A percentile compares a stretch with the other conserved stretches of the same genome.
Evolutionary conservation across 768 basidiomycete genomes (phyloP).

Genomic region (Megacollybia marginata): DNA sequence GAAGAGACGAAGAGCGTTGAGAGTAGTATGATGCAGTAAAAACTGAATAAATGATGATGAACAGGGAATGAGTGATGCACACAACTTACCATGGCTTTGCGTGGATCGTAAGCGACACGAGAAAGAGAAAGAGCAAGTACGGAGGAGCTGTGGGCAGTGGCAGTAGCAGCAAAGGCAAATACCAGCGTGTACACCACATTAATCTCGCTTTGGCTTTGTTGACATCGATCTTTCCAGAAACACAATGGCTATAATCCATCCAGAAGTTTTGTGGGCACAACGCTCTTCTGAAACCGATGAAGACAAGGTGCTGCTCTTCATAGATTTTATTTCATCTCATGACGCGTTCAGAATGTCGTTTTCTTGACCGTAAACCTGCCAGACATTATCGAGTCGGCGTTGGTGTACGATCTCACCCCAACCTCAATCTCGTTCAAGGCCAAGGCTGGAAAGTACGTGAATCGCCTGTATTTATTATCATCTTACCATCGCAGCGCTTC

Average conservation of each 20-base stretch:
- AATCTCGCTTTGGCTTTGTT: not conserved
- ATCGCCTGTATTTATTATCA: not conserved
- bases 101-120: slow-evolving; percentile 71
- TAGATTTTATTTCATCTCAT: not conserved
- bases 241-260: slow-evolving; percentile 39
- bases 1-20: slow-evolving; percentile 80
- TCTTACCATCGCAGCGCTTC: slow-evolving; percentile 7
- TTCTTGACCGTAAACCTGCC: slow-evolving; percentile 82
- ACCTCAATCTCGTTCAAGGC: slow-evolving; percentile 60
- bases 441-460: slow-evolving; percentile 51
- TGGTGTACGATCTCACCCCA: slow-evolving; percentile 54
- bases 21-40: slow-evolving; percentile 81
- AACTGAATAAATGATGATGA: slow-evolving; percentile 32
- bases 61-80: not conserved
- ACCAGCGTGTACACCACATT: slow-evolving; percentile 83
- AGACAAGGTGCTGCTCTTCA: slow-evolving; percentile 48
- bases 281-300: slow-evolving; percentile 62
- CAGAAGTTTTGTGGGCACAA: slow-evolving; percentile 94
- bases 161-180: slow-evolving; percentile 66
- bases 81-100: slow-evolving; percentile 73
- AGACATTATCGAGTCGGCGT: slow-evolving; percentile 50
- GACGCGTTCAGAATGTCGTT: slow-evolving; percentile 64
- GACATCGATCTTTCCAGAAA: too few species aligned
- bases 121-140: slow-evolving; percentile 70
- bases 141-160: slow-evolving; percentile 78